Evolutionary conservation across 208 protist species (phyloP), one percentile per base, ranked within the genome.

Genomic region (Wallacemonas sp.): DNA sequence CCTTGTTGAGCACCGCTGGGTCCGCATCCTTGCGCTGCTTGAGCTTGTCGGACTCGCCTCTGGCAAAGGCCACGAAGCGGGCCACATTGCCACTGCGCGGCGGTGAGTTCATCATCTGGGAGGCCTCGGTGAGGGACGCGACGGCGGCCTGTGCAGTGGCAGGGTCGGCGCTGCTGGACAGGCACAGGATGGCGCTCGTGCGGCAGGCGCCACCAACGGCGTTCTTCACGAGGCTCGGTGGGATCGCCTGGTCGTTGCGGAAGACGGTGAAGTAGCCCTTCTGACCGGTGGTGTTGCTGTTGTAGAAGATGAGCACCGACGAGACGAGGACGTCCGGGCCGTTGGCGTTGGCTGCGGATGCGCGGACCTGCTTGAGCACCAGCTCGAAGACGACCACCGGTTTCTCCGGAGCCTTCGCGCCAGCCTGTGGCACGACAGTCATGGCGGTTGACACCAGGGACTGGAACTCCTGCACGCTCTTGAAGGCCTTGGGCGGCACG

Each of bases 31-130:
- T 60, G 66, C 75, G 69, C 62, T 82, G 70, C 17, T 68, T 63
- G 41, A 79, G 43, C 74, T 76, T 74, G 32, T 81, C 68, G 52
- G 66, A 65, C 73, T 89, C 75, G 1, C 70, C 75, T 1, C 68
- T 73, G 38, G 80, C 79, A 36, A 76, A 73, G 44, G 54, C 62
- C 55, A 90, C 61, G 56, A 82, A 90, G 19, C 83, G 79, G 26
- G 52, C 73, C 23, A 90, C 55, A 68, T 80, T 90, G 36, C 83
- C 83, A 58, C 74, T 90, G 64, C 83, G 83, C 0, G 83, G 80
- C 23, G 71, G 68, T 1, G 69, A 55, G 61, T 87, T 90, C 44
- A 61, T 36, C 23, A 72, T 49, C 66, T 32, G 33, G 52, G 72
- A 60, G 64, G 85, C 74, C 30, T 58, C 48, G 41, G 46, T 52